Percentiles rank a stretch among this genome's conserved stretches.
Evolutionary conservation across 345 rosid species (phyloP).

Genomic region (Salix exigua): DNA sequence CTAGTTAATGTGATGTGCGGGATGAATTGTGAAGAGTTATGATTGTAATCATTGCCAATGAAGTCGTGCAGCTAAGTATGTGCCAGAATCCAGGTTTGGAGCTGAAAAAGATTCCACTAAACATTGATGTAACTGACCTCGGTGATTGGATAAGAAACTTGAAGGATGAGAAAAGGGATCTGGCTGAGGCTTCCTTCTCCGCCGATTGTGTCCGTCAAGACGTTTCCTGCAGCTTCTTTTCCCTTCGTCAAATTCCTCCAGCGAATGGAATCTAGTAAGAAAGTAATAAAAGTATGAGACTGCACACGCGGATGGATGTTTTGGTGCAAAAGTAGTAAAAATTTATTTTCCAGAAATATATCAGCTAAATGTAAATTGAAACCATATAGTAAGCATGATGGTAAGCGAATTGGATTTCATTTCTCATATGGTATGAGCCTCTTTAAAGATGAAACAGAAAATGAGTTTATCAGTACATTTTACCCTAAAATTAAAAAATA

Average conservation of each 20-base stretch:
- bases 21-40: neutral
- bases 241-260: conserved; percentile 59
- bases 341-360: too few species aligned
- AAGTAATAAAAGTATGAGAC: neutral
- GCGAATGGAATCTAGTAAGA: conserved; percentile 41
- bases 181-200: conserved; percentile 50
- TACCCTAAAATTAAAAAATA: neutral
- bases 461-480: neutral
- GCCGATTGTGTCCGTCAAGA: conserved; percentile 53
- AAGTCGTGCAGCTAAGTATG: neutral
- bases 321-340: neutral
- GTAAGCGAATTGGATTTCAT: neutral
- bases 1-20: neutral
- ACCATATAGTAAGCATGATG: neutral
- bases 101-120: conserved; percentile 6
- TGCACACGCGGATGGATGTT: neutral
- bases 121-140: conserved; percentile 34
- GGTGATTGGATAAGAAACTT: conserved; percentile 33
- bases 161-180: conserved; percentile 29
- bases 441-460: neutral
- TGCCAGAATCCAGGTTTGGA: neutral
- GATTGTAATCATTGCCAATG: neutral
- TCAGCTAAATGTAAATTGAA: neutral
- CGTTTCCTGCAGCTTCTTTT: conserved; percentile 62
- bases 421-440: neutral